Conservation (phyloP, 441 rosid species). For the Aquilaria agallochum region DNA sequence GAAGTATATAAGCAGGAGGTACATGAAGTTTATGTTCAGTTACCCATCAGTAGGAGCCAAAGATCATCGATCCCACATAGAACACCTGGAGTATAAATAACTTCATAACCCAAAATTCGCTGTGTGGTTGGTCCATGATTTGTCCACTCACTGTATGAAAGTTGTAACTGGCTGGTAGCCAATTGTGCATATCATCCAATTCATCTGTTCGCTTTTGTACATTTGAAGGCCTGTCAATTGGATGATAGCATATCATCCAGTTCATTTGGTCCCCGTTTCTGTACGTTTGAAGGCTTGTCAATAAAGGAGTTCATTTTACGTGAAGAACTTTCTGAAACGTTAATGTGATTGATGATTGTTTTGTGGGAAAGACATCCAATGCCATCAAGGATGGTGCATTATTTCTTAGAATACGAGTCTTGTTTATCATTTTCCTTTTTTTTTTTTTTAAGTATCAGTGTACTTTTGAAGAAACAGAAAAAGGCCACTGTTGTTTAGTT, state of each 20-base stretch:
- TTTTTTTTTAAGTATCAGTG: no score
- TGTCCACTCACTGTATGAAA: conserved; percentile 20
- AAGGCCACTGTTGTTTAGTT: no score
- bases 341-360: no score
- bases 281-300: conserved; percentile 23
- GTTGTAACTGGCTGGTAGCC: conserved; percentile 24
- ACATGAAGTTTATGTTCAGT: conserved; percentile 71
- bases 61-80: conserved; percentile 33
- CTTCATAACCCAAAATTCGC: conserved; percentile 1
- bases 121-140: conserved; percentile 8
- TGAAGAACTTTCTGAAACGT: no score
- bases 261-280: conserved; percentile 14
- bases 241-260: conserved; percentile 14
- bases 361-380: no score
- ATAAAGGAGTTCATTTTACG: conserved; percentile 19
- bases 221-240: conserved; percentile 18
- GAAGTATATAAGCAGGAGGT: conserved; percentile 83
- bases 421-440: no score
- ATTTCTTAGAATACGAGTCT: no score
- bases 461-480: no score
- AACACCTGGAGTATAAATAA: conserved; percentile 30
- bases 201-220: conserved; percentile 17
- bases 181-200: conserved; percentile 24
- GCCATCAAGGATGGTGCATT: no score
- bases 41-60: conserved; percentile 62